Conservation (phyloP, 2,329 filamentous ascomycete species). For the Hypoxylon sp. region DNA sequence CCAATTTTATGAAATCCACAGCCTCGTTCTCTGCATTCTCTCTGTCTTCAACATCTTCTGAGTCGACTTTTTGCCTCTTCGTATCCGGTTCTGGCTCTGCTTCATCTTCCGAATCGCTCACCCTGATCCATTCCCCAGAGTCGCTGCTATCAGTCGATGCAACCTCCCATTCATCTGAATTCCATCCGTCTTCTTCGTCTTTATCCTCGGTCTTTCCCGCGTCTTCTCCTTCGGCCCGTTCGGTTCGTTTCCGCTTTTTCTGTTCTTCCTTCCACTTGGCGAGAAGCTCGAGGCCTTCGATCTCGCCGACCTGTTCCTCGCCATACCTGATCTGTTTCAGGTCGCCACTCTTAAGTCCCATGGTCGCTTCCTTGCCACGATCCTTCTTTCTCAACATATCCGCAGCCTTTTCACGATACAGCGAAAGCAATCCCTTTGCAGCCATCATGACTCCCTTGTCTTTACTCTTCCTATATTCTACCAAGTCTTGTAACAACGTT, state of each 20-base stretch:
- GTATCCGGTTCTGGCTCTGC: conserved; percentile 76
- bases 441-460: conserved; percentile 99
- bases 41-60: conserved; percentile 57
- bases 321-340: conserved; percentile 84
- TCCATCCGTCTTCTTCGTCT: conserved; percentile 66
- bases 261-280: conserved; percentile 96
- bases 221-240: conserved; percentile 73
- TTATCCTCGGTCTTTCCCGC: conserved; percentile 74
- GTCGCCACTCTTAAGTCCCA: conserved; percentile 83
- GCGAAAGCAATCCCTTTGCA: conserved; percentile 87
- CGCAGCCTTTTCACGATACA: conserved; percentile 92
- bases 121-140: conserved; percentile 93
- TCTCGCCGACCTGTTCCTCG: conserved; percentile 82
- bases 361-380: conserved; percentile 90
- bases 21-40: conserved; percentile 60
- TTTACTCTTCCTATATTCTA: conserved; percentile 96
- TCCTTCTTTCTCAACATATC: conserved; percentile 91
- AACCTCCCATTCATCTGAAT: conserved; percentile 73
- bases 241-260: conserved; percentile 78
- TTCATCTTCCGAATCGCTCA: conserved; percentile 86
- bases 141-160: conserved; percentile 73
- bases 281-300: conserved; percentile 92
- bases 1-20: conserved; percentile 77
- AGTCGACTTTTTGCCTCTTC: conserved; percentile 73
- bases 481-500: conserved; percentile 93